Conservation (phyloP, 2,329 filamentous ascomycete species). For the Cercospora sojina region DNA sequence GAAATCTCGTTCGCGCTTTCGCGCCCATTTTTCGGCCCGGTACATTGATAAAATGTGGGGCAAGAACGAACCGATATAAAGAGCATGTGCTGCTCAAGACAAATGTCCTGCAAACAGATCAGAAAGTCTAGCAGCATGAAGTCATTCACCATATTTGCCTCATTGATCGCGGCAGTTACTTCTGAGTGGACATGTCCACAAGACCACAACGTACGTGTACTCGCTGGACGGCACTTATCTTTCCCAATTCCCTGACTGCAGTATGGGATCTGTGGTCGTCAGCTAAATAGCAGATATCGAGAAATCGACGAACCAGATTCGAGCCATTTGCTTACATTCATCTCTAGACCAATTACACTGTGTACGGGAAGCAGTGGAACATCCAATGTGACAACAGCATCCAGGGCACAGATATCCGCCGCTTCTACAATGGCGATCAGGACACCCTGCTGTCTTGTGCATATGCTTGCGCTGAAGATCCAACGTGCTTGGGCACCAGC, state of each 20-base stretch:
- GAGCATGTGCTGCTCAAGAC: background rate
- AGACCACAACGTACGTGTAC: conserved; percentile 2
- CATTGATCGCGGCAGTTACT: conserved; percentile 1
- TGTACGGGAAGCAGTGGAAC: conserved; percentile 9
- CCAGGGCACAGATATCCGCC: conserved; percentile 5
- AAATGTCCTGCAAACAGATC: background rate
- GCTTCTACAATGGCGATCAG: conserved; percentile 1
- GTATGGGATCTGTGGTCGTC: background rate
- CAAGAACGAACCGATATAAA: background rate
- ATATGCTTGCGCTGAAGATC: conserved; percentile 6
- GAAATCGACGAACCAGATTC: background rate
- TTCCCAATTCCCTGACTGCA: background rate
- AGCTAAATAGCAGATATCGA: background rate
- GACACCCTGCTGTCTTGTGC: conserved; percentile 7
- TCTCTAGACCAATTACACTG: conserved; percentile 5
- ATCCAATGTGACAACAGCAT: conserved; percentile 12
- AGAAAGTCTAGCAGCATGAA: background rate
- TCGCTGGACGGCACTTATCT: background rate
- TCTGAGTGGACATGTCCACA: conserved; percentile 8
- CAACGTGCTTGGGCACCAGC: conserved; percentile 5
- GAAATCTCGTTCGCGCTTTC: background rate
- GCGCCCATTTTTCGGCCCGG: background rate
- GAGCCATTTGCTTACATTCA: background rate
- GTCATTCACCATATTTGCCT: background rate
- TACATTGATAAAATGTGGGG: background rate